Evolutionary conservation across 148 eudicot species (phyloP).

Genomic region (Rhododendron williamsianum): DNA sequence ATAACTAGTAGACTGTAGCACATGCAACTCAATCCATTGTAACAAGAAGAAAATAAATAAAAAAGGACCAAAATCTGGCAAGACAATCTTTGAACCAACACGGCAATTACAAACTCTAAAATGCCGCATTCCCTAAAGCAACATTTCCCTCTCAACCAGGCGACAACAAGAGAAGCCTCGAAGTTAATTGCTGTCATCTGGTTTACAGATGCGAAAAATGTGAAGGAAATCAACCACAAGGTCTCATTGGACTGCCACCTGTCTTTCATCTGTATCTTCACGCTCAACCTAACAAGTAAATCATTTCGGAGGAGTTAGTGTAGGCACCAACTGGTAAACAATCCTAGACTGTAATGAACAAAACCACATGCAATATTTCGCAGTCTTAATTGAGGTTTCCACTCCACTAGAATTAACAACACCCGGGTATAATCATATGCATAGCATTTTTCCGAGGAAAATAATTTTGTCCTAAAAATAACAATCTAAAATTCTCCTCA

Average conservation of each 20-base stretch:
- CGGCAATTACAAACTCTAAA: background rate
- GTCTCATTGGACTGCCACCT: slow-evolving; percentile 20
- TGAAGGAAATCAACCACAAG: background rate
- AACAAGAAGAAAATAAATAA: background rate
- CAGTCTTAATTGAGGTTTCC: background rate
- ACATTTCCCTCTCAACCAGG: background rate
- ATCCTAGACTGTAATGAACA: background rate
- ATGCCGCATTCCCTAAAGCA: background rate
- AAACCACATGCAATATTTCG: background rate
- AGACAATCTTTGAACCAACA: background rate
- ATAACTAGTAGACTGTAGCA: background rate
- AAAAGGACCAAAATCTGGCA: background rate
- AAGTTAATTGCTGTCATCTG: background rate
- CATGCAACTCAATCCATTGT: background rate
- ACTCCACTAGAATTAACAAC: background rate
- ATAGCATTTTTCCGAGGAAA: background rate
- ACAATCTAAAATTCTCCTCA: no score
- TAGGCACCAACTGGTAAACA: background rate
- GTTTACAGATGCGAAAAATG: background rate
- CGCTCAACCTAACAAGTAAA: slow-evolving; percentile 44
- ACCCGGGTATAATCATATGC: background rate
- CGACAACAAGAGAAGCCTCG: background rate
- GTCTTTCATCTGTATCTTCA: slow-evolving; percentile 37
- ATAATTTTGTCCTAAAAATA: background rate
- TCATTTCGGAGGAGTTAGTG: background rate